Base-by-base conservation (phyloP, 2,329 filamentous ascomycete species). In the Phaeoacremonium minimum region DNA sequence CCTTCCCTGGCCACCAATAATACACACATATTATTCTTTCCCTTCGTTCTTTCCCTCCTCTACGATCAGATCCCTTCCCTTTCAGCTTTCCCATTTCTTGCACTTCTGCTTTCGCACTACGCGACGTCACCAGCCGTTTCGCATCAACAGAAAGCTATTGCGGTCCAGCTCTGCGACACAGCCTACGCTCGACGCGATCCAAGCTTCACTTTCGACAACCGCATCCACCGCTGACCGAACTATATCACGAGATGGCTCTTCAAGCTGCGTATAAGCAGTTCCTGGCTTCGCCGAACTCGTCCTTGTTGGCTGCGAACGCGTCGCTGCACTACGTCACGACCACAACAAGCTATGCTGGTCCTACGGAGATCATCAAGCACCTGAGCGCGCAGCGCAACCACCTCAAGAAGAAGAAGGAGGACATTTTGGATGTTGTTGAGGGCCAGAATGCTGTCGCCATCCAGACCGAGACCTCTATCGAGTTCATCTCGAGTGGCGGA, bases 291-390 rank as follows among this genome's bases (percentile, higher is more conserved):
- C 84, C 84, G 44, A 80, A 67, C 61, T 65, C 79, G 37, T 75
- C 77, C 38, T 65, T 76, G 38, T 68, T 91, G 52, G 72, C 80
- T 22, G 64, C 74, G 36, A 73, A 83, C 59, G 83, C 83, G 40
- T 77, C 83, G 30, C 67, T 90, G 49, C 81, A 91, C 70, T 98
- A 97, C 69, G 83, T 97, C 60, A 88, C 90, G 38, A 95, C 91
- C 7, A 83, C 89, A 11, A 88, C 83, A 20, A 78, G 78, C 46
- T 71, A 94, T 56, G 71, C 74, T 44, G 81, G 87, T 48, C 63
- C 84, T 32, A 73, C 80, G 35, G 78, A 87, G 32, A 88, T 98
- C 59, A 69, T 91, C 64, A 89, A 87, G 67, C 90, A 97, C 63
- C 66, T 96, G 44, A 72, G 69, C 51, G 73, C 74, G 26, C 76